Base-by-base conservation (phyloP, 116 monocot genomes). In the Cymodocea nodosa region DNA sequence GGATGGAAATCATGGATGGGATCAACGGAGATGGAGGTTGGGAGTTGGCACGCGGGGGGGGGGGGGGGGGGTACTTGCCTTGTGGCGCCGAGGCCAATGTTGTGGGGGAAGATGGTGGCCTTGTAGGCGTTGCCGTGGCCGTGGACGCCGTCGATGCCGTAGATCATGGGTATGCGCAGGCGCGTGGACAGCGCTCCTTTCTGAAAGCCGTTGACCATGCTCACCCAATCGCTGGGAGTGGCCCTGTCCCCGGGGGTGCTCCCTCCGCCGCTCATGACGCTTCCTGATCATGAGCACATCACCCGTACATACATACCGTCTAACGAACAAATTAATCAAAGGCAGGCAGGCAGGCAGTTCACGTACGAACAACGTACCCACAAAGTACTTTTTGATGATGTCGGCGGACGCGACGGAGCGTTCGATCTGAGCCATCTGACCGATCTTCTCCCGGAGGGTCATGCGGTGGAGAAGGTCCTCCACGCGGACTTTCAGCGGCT, bases 341-440 rank as follows among this genome's bases (percentile, higher is more conserved):
- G 9, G 22, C 51, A 54, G 22, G 11, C 35, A 24, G 8, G 53
- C n/a, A 7, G 12, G 39, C 39, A 6, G 39, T 39, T 9, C 39
- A 6, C 9, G 39, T 39, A 6, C 19, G n/a, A n/a, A n/a, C 3
- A 20, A 59, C 19, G 20, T 52, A 84, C 84, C 87, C 60, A 89
- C 75, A 60, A 75, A 82, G 56, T 82, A 73, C 4, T 79, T 60
- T 54, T 89, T 85, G 77, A 85, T 75, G 75, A 79, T 73, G 24
- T 79, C 54, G 20, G 79, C 77, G 2, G 85, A 74, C 16, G 89
- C 79, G 22, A 73, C 56, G 23, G 70, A 40, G 1, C 84, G 81
- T 20, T 89, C 89, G 13, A 89, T 84, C 77, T 89, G 89, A 15
- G 85, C 71, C 89, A 89, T 89, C 69, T 89, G 89, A 23, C 85